These are phyloP conservation scores for Cenchrus purpureus DNA, from an alignment of 176 grass and related monocot species.

Conservation along the genomic window DNA sequence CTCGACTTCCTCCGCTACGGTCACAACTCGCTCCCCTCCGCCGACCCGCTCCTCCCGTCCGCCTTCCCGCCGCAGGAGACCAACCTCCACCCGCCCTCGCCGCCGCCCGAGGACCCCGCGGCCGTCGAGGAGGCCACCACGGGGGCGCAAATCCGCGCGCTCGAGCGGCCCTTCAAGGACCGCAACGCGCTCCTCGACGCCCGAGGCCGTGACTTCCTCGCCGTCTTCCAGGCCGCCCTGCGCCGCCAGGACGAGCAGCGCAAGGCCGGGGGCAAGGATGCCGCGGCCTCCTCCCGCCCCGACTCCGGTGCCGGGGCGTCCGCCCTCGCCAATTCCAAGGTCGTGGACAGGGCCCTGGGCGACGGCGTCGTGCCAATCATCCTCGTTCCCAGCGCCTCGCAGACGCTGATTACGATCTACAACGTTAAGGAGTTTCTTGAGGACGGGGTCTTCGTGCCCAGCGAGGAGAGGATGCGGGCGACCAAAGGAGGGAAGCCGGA, in stretches of 20 bases:
- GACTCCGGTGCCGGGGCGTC: conserved; percentile 34
- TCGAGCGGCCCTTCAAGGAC: conserved; percentile 83
- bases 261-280: conserved; percentile 68
- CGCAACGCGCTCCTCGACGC: conserved; percentile 76
- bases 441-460: conserved; percentile 82
- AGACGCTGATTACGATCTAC: conserved; percentile 93
- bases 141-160: conserved; percentile 39
- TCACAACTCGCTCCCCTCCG: conserved; percentile 57
- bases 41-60: conserved; percentile 59
- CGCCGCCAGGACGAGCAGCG: conserved; percentile 79
- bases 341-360: conserved; percentile 48
- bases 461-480: conserved; percentile 83
- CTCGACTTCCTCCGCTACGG: conserved; percentile 83
- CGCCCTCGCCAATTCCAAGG: conserved; percentile 49
- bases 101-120: conserved; percentile 47
- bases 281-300: conserved; percentile 48
- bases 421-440: conserved; percentile 95
- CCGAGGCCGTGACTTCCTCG: conserved; percentile 85
- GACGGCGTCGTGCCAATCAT: conserved; percentile 87
- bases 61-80: conserved; percentile 35
- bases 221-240: conserved; percentile 46
- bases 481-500: conserved; percentile 79
- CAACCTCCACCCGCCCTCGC: conserved; percentile 34
- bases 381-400: conserved; percentile 92
- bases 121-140: conserved; percentile 25